Evolutionary conservation across 2,329 filamentous ascomycete species (phyloP).

Genomic region (Pezizomycotina sp.): DNA sequence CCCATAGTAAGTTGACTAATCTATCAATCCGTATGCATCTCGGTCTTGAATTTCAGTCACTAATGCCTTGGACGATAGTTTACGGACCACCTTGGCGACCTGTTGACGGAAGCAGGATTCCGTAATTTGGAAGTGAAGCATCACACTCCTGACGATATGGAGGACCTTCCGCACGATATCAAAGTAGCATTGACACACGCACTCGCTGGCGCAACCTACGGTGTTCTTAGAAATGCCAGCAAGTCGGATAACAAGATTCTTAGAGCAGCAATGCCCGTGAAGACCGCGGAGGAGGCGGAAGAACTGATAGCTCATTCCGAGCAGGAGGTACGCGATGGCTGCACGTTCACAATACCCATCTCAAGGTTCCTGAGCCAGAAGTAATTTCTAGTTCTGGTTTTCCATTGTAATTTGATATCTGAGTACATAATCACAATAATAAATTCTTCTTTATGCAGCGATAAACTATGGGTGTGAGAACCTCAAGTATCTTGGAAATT

Average conservation of each 20-base stretch:
- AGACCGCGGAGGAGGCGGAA: neutral
- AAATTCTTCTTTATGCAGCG: too few species aligned
- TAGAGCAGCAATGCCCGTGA: constrained; percentile 1
- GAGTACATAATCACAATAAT: too few species aligned
- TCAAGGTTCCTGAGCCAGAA: constrained; percentile 2
- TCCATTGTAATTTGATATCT: too few species aligned
- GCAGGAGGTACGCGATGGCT: neutral
- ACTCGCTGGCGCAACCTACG: neutral
- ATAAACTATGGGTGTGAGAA: too few species aligned
- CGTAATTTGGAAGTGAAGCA: neutral
- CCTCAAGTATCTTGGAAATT: too few species aligned
- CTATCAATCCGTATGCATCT: neutral
- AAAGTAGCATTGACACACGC: neutral
- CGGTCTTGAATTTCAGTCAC: neutral
- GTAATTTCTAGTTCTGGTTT: neutral
- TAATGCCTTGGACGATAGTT: neutral
- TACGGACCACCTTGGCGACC: neutral
- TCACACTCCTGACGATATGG: neutral
- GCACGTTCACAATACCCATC: neutral
- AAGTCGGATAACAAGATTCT: neutral
- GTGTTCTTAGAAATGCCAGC: constrained; percentile 1
- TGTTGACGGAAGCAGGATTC: constrained; percentile 1
- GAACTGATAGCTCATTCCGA: neutral
- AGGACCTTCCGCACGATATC: neutral
- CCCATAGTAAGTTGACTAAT: neutral